A percentile compares a stretch with the other conserved stretches of the same genome.
phyloP scores from a whole-genome alignment of 2,329 filamentous ascomycete species.

The Cytospora schulzeri region DNA sequence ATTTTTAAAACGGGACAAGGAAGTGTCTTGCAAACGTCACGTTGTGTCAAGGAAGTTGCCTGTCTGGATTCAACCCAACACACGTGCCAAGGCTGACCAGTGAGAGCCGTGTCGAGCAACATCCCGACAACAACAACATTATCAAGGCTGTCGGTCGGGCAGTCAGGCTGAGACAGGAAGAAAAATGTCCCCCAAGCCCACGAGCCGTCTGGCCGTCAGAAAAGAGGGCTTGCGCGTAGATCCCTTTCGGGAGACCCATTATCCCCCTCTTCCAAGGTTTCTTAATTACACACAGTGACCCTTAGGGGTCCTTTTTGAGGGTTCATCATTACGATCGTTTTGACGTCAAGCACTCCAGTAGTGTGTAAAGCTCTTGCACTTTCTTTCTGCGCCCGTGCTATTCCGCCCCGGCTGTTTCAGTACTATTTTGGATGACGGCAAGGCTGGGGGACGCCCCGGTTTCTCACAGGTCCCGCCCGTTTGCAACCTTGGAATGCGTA shows the following conservation, averaged over 20 bases:
- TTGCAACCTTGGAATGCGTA: constrained; percentile 15
- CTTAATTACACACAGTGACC: neutral
- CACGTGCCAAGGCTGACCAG: neutral
- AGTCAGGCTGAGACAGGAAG: constrained; percentile 1
- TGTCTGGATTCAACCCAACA: neutral
- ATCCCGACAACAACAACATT: neutral
- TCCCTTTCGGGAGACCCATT: constrained; percentile 6
- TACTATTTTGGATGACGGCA: constrained; percentile 25
- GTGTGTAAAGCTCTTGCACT: neutral
- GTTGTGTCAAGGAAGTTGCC: neutral
- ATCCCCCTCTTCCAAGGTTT: neutral
- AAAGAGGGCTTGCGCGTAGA: constrained; percentile 25
- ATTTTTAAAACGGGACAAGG: neutral
- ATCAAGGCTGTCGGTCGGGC: neutral
- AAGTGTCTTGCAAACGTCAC: neutral
- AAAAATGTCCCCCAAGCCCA: too few species aligned
- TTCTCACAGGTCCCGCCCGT: constrained; percentile 4
- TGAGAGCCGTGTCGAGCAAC: neutral
- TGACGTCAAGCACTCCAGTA: neutral
- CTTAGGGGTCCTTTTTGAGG: neutral
- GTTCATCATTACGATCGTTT: constrained; percentile 3
- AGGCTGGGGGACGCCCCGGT: constrained; percentile 6
- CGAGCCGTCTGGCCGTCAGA: neutral
- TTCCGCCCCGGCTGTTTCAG: constrained; percentile 22
- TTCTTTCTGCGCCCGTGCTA: neutral